Base-by-base conservation (phyloP, 805 yeast genomes). In the Yarrowia sp. region DNA sequence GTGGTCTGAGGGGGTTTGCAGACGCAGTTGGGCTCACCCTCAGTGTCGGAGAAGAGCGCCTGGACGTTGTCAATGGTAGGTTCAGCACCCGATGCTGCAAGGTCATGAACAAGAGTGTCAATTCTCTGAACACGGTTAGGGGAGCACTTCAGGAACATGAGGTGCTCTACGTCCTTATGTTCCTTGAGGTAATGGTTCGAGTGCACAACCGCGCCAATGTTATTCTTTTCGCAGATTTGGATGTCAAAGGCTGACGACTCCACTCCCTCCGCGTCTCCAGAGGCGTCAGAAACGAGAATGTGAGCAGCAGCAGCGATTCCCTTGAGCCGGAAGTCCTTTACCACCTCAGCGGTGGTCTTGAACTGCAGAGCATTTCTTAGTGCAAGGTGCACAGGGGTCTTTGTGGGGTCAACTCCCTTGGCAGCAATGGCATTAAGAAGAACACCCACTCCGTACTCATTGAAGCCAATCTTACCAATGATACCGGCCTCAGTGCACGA, bases 311-410 rank as follows among this genome's bases (percentile, higher is more conserved):
- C 65, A n/a, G 69, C 67, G 16, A 67, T 19, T 11, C 68, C 69
- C 19, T 33, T 32, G 12, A 46, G 46, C 4, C 48, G 49, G 38
- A 67, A 49, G 6, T 22, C 36, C n/a, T 64, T 64, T 4, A 67
- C 52, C 1, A 74, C 75, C 24, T 72, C 74, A 9, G 43, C 63
- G 6, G 71, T 71, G 4, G 69, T 64, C 33, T 62, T 61, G 24
- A 68, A 67, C 48, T 78, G 77, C 61, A 78, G 66, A 2, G 75
- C 72, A 43, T 71, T 70, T 52, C 81, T 70, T 17, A 78, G 66
- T 0, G 77, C 74, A 51, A 78, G 68, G 65, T 78, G 81, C 48
- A 77, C 70, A 5, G 81, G 81, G 38, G 75, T 68, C 59, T 73
- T 72, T 17, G 69, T 64, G 14, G 68, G 67, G 48, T 70, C 71